phyloP scores from a whole-genome alignment of 1,139 yeast species.

The Hyphopichia wangnamkhiaoensis region DNA sequence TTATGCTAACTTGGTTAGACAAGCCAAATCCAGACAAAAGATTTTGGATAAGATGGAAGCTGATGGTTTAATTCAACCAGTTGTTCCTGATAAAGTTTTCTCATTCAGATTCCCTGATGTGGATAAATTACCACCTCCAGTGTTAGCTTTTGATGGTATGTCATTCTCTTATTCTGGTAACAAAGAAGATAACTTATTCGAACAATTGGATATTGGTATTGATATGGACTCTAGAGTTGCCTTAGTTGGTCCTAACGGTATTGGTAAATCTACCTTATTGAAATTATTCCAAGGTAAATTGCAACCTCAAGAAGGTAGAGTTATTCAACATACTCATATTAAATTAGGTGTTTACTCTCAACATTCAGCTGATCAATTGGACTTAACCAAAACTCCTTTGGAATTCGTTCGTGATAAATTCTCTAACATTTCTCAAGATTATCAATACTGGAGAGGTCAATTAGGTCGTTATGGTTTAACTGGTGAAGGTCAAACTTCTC shows the following conservation, averaged over 20 bases:
- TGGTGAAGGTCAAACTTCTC: constrained; percentile 98
- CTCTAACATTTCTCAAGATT: constrained; percentile 88
- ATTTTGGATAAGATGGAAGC: constrained; percentile 99
- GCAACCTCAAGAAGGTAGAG: constrained; percentile 89
- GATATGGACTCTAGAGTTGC: constrained; percentile 99
- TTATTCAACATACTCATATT: constrained; percentile 94
- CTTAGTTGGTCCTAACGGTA: constrained; percentile 98
- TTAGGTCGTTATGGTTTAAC: constrained; percentile 98
- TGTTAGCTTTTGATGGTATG: constrained; percentile 92
- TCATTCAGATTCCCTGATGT: constrained; percentile 93
- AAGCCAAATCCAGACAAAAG: constrained; percentile 99
- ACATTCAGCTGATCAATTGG: constrained; percentile 98
- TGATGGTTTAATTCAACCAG: constrained; percentile 94
- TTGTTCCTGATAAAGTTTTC: constrained; percentile 89
- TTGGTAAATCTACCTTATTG: constrained; percentile 94
- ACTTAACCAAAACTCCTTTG: constrained; percentile 88
- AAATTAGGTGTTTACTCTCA: constrained; percentile 98
- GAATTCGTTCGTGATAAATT: constrained; percentile 97
- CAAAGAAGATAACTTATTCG: constrained; percentile 84
- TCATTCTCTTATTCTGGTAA: constrained; percentile 91
- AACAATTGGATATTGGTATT: constrained; percentile 91
- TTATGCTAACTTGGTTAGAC: constrained; percentile 96
- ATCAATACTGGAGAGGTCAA: constrained; percentile 99
- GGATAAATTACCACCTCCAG: constrained; percentile 98
- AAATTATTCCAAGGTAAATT: constrained; percentile 96